phyloP scores from a whole-genome alignment of 257 asterid species.

The Orobanche coerulescens region DNA sequence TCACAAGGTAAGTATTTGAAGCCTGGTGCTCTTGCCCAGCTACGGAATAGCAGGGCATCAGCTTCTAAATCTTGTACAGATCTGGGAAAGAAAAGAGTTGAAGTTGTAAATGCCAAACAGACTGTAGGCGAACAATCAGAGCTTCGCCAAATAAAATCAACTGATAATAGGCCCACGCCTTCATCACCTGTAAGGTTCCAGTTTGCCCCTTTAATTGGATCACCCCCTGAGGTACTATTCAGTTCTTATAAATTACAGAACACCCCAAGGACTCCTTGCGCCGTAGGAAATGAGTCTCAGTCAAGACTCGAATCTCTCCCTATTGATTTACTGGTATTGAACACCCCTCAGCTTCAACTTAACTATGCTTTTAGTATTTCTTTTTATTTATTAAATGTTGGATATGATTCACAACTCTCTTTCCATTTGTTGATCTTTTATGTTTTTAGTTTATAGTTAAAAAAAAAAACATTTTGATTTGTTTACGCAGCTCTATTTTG shows the following conservation, averaged over 20 bases:
- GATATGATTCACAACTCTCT: neutral
- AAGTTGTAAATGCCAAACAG: slow-evolving; percentile 32
- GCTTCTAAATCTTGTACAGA: slow-evolving; percentile 70
- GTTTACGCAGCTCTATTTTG: no score
- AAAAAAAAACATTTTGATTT: no score
- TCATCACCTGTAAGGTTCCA: slow-evolving; percentile 54
- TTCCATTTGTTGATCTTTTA: neutral
- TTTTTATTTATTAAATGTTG: no score
- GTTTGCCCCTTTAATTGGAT: slow-evolving; percentile 32
- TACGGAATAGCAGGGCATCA: slow-evolving; percentile 59
- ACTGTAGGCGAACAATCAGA: slow-evolving; percentile 21
- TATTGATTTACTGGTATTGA: slow-evolving; percentile 73
- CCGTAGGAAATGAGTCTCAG: slow-evolving; percentile 39
- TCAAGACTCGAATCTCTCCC: slow-evolving; percentile 90
- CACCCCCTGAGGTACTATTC: slow-evolving; percentile 18
- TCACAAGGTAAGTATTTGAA: slow-evolving; percentile 52
- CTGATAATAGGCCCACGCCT: slow-evolving; percentile 30
- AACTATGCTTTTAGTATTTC: slow-evolving; percentile 4
- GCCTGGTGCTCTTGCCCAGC: slow-evolving; percentile 89
- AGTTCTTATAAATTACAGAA: slow-evolving; percentile 37
- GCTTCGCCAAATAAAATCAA: slow-evolving; percentile 20
- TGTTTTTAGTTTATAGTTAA: no score
- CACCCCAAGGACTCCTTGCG: slow-evolving; percentile 69
- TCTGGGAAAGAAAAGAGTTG: slow-evolving; percentile 73
- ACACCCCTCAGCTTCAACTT: slow-evolving; percentile 8